Evolutionary conservation across 1,284 basidiomycete genomes (phyloP), one percentile per base, ranked within the genome.

Genomic region (Puccinia coronata): DNA sequence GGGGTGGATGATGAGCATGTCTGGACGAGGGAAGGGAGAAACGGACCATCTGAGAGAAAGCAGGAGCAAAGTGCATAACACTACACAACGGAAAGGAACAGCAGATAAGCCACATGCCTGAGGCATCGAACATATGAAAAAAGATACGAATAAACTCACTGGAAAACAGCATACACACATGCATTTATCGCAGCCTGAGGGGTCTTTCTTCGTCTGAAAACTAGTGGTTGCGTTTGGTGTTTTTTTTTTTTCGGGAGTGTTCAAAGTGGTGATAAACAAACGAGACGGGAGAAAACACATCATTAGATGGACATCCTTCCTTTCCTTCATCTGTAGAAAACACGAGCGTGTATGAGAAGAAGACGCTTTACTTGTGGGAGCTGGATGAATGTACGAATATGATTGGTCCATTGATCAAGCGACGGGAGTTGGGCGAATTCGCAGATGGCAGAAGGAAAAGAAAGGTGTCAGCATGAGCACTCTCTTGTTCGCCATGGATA

Each of bases 1-100:
- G 41, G 18, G 4, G 31, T 25, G n/a, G 5, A 25, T 55, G 11
- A 51, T 36, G 12, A 1, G 9, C 16, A 28, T 41, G 34, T 12
- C 16, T 51, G 23, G 39, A 23, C n/a, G 43, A 28, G 41, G 25
- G 16, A 31, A 51, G 25, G 41, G n/a, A 28, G 12, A 25, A 28
- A 72, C 67, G 12, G 70, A 80, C 78, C 78, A 59, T 80, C 69
- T 14, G 78, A 72, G 20, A 80, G 55, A 47, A 63, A 25, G 43
- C 78, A 80, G 25, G 78, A 80, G 53, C 78, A 80, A 34, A 80
- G 41, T 6, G 69, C 69, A 65, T 72, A 71, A 63, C 78, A 80
- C 78, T 80, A 16, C 28, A n/a, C 31, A 36, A n/a, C 20, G 63
- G 34, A 31, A 36, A 20, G 12, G 63, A 36, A 41, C n/a, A 36